Conservation (phyloP, 2,329 filamentous ascomycete species). For the Calonectria henricotiae region DNA sequence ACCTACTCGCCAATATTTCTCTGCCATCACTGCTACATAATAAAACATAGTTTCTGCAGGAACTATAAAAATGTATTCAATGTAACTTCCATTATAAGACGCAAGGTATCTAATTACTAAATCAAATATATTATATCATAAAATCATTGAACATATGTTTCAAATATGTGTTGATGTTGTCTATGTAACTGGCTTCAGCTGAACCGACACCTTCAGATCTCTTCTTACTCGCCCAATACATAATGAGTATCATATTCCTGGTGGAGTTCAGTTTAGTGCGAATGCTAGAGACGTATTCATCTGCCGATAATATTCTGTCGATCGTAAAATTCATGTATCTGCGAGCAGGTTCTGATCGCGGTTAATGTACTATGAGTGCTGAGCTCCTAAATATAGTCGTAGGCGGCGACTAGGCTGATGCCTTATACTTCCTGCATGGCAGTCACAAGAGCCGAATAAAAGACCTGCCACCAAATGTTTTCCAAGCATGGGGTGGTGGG, state of each 20-base stretch:
- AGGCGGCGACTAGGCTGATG: slow-evolving; percentile 49
- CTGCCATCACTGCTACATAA: background rate
- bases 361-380: slow-evolving; percentile 48
- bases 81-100: background rate
- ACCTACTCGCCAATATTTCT: background rate
- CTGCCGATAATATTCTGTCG: slow-evolving; percentile 47
- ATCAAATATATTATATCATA: slow-evolving; percentile 18
- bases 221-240: slow-evolving; percentile 56
- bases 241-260: slow-evolving; percentile 56
- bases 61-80: no score
- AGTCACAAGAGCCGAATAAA: slow-evolving; percentile 52
- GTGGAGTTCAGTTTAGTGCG: slow-evolving; percentile 56
- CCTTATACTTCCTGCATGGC: slow-evolving; percentile 42
- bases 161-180: background rate
- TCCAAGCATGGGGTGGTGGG: slow-evolving; percentile 48
- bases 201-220: no score
- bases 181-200: background rate
- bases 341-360: slow-evolving; percentile 45
- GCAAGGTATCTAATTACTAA: slow-evolving; percentile 1
- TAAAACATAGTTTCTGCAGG: background rate
- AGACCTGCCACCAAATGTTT: slow-evolving; percentile 50
- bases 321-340: slow-evolving; percentile 55
- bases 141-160: slow-evolving; percentile 2
- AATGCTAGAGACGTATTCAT: slow-evolving; percentile 54
- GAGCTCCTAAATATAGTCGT: slow-evolving; percentile 46